Base-by-base conservation (phyloP, 2,329 filamentous ascomycete species). In the Exophiala spinifera region DNA sequence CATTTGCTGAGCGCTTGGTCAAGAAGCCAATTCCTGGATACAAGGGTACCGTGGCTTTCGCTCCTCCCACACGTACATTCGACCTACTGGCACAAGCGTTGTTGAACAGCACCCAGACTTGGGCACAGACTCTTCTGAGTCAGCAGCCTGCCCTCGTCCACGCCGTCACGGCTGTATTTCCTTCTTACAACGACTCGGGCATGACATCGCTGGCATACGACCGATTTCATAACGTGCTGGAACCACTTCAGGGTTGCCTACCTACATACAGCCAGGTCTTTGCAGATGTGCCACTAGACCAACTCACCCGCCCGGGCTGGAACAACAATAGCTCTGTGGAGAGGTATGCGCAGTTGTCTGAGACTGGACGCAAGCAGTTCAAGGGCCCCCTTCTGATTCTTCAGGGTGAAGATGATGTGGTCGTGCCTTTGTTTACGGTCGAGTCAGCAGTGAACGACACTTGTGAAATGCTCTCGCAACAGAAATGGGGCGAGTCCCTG, bases 1-100 rank as follows among this genome's bases (percentile, higher is more conserved):
- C 64, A 3, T 56, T 66, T 36, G 70, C 71, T 8, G 63, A 74
- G 40, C 59, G 65, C 17, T 69, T 72, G 51, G 66, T 65, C 10
- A 49, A 57, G 14, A 55, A 61, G 5, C 65, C 69, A 31, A 57
- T 70, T 0, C 47, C 64, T 0, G 74, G 39, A 20, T 42, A 42
- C 15, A 11, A 20, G 11, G 39, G 39, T 14, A 19, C 39, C 4
- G 21, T 42, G 1, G 17, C 39, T 72, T 0, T 76, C 72, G 46
- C 28, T 31, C 28, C 28, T 31, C 28, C 28, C 4, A 31, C 28
- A 31, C 28, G 28, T 31, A 31, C 28, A 2, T 31, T 31, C 28
- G 28, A 31, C 11, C 28, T 31, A 31, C 11, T 31, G 10, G 28
- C 28, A 11, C 28, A 31, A 10, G 28, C 28, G 3, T 10, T 31